Evolutionary conservation across 202 grass and related monocot genomes (phyloP), one percentile per base, ranked within the genome.

Genomic region (Setaria viridis): DNA sequence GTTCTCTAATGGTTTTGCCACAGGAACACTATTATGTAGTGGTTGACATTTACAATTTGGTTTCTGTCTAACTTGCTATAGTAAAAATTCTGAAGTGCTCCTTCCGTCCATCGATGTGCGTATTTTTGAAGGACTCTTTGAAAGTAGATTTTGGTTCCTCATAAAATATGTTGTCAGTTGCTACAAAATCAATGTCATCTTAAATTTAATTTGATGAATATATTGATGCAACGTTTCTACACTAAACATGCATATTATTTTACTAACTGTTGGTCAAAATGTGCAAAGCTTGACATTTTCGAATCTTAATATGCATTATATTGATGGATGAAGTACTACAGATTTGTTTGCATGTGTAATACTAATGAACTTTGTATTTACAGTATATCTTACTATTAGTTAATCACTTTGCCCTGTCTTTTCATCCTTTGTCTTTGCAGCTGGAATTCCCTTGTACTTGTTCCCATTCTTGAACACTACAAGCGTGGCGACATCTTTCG

Each of bases 401-500:
- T 20, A 89, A 25, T 47, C 12, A 83, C 17, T 58, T 9, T 7
- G 7, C 50, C 29, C 54, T 43, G 19, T 9, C 51, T 43, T 70
- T 76, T 43, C 62, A 53, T 70, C 11, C 51, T 50, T 72, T 66
- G 12, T 71, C 65, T 88, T 95, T 85, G 70, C 89, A 98, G 95
- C 95, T 89, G 34, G 79, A 5, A 87, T 95, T 83, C 85, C 89
- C 8, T 1, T 60, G 33, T 95, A 92, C 84, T 17, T 93, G 35
- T 92, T 86, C 80, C 81, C 89, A 25, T 90, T 95, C 71, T 85
- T 98, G 86, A 56, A 86, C 82, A 93, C 86, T 2, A 60, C 80
- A 37, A 90, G 84, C 81, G 85, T 88, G 45, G 80, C 84, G 15
- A 89, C 45, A 74, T 82, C 87, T 74, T 93, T 92, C 30, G 95